Conservation (phyloP, 176 grass and related monocot species). For the Hsuehochloa calcarea region DNA sequence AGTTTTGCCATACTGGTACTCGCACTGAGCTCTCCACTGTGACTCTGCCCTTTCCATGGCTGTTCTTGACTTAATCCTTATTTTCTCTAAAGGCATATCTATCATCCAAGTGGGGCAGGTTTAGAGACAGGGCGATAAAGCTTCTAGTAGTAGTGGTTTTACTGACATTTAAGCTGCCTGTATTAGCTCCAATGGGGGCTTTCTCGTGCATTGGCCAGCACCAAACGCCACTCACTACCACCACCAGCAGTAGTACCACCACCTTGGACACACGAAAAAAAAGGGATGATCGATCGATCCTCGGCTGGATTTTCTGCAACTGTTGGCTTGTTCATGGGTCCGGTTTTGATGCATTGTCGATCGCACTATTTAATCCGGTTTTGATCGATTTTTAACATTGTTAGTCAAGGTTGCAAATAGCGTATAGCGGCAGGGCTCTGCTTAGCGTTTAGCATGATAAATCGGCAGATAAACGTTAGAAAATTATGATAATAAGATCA, state of each 20-base stretch:
- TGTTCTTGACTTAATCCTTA: neutral
- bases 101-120: neutral
- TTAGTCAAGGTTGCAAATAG: no score
- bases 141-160: constrained; percentile 31
- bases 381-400: neutral
- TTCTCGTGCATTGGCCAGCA: constrained; percentile 37
- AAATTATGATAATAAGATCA: no score
- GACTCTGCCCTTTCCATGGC: neutral
- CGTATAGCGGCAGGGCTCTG: no score
- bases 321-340: neutral
- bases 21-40: neutral
- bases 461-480: no score
- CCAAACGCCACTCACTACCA: constrained; percentile 13
- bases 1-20: neutral
- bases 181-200: constrained; percentile 30
- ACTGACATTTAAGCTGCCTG: constrained; percentile 10
- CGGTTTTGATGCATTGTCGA: neutral
- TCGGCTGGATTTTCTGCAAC: neutral
- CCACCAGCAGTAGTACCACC: neutral
- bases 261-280: neutral
- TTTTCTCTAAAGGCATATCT: neutral
- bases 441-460: no score
- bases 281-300: neutral
- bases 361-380: neutral
- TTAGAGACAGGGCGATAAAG: constrained; percentile 32